These are phyloP conservation scores for Xylariaceae sp. DNA, from an alignment of 2,329 filamentous ascomycete genomes.

Conservation along the genomic window DNA sequence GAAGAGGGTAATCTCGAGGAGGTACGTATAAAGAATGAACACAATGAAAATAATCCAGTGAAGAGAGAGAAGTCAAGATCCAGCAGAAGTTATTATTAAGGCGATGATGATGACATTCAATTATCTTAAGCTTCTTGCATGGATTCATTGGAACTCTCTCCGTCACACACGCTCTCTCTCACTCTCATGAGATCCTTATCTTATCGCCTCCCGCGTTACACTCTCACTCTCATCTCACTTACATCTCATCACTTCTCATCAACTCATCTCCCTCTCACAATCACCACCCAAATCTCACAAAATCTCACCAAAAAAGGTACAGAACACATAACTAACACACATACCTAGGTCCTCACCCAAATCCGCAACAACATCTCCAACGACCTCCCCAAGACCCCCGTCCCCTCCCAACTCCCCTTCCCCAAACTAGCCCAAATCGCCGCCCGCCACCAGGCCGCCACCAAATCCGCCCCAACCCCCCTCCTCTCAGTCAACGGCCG, in stretches of 20 bases:
- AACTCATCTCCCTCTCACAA: slow-evolving; percentile 19
- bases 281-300: no score
- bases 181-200: not conserved
- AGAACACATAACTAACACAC: not conserved
- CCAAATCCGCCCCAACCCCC: slow-evolving; percentile 38
- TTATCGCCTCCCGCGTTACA: not conserved
- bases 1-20: slow-evolving; percentile 55
- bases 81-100: not conserved
- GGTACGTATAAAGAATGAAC: slow-evolving; percentile 40
- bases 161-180: not conserved
- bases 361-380: slow-evolving; percentile 25
- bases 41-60: no score
- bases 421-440: slow-evolving; percentile 44
- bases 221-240: not conserved
- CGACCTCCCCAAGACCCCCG: slow-evolving; percentile 12
- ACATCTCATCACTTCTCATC: not conserved
- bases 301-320: no score
- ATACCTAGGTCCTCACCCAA: not conserved
- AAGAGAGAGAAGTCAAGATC: not conserved
- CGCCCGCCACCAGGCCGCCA: slow-evolving; percentile 43
- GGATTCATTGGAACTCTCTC: no score
- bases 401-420: slow-evolving; percentile 34
- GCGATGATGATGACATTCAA: not conserved
- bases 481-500: slow-evolving; percentile 48
- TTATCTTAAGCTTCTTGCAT: not conserved